These are phyloP conservation scores for Clarireedia paspali DNA, from an alignment of 2,329 filamentous ascomycete genomes.

Conservation along the genomic window DNA sequence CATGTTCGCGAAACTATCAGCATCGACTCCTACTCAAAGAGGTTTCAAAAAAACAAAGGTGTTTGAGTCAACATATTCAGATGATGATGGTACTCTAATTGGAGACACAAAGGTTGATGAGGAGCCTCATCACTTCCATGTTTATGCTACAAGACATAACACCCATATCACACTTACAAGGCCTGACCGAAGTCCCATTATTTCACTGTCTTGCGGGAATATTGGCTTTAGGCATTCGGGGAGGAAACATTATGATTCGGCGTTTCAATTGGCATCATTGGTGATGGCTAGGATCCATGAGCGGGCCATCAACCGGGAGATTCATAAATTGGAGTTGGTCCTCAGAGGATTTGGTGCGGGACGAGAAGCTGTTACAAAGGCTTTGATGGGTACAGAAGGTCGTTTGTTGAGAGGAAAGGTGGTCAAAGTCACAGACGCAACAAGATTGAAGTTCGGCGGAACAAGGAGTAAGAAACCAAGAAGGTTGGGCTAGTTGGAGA, in stretches of 20 bases:
- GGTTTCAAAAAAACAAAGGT: not conserved
- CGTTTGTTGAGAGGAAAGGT: slow-evolving; percentile 67
- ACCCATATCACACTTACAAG: slow-evolving; percentile 85
- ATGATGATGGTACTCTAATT: slow-evolving; percentile 17
- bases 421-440: slow-evolving; percentile 73
- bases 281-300: slow-evolving; percentile 80
- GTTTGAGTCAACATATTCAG: too few species aligned
- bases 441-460: slow-evolving; percentile 91
- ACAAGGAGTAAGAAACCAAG: slow-evolving; percentile 78
- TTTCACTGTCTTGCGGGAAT: slow-evolving; percentile 77
- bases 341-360: slow-evolving; percentile 81
- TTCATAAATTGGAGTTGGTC: slow-evolving; percentile 70
- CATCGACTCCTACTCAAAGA: not conserved
- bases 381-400: slow-evolving; percentile 79
- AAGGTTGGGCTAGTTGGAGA: slow-evolving; percentile 47
- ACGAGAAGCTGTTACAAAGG: slow-evolving; percentile 83
- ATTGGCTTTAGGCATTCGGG: slow-evolving; percentile 83
- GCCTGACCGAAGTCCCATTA: slow-evolving; percentile 69
- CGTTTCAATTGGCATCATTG: slow-evolving; percentile 81
- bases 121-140: slow-evolving; percentile 76
- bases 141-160: slow-evolving; percentile 88
- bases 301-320: slow-evolving; percentile 67
- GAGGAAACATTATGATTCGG: slow-evolving; percentile 80
- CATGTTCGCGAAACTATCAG: not conserved
- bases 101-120: slow-evolving; percentile 29